Evolutionary conservation across 2,329 filamentous ascomycete species (phyloP).

Genomic region (Fusarium brachygibbosum): DNA sequence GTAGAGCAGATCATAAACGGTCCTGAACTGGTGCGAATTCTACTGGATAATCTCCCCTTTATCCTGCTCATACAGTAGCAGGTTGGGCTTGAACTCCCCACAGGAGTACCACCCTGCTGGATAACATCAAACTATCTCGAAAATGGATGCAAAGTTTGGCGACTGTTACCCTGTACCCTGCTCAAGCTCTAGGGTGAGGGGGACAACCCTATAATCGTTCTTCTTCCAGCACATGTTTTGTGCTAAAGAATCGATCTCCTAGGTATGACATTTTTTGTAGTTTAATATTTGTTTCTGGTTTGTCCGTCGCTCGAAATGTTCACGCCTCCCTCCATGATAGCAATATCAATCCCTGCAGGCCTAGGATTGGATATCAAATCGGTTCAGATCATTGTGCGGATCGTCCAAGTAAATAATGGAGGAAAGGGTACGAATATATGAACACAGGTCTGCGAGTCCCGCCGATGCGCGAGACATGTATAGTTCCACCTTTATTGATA

Average conservation of each 20-base stretch:
- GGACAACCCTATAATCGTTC: background rate
- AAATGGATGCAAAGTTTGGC: background rate
- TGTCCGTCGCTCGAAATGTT: background rate
- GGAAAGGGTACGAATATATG: too few relatives aligned
- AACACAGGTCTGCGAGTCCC: too few relatives aligned
- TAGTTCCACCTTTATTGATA: background rate
- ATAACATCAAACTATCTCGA: constrained; percentile 15
- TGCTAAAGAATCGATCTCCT: background rate
- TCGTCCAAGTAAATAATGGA: too few relatives aligned
- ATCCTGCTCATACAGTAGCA: background rate
- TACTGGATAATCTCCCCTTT: background rate
- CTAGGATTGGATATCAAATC: too few relatives aligned
- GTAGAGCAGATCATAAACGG: background rate
- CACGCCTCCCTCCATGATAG: background rate
- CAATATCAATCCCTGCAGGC: too few relatives aligned
- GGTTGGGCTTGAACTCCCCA: background rate
- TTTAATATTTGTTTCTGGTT: background rate
- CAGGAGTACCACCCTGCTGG: background rate
- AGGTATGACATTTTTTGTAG: background rate
- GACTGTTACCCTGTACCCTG: background rate
- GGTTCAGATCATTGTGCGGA: too few relatives aligned
- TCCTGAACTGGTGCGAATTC: background rate
- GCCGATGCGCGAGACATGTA: too few relatives aligned
- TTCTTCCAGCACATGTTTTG: background rate
- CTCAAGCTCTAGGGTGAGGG: background rate